Evolutionary conservation across 306 rosid genomes (phyloP), one percentile per base, ranked within the genome.

Genomic region (Potentilla sterilis): DNA sequence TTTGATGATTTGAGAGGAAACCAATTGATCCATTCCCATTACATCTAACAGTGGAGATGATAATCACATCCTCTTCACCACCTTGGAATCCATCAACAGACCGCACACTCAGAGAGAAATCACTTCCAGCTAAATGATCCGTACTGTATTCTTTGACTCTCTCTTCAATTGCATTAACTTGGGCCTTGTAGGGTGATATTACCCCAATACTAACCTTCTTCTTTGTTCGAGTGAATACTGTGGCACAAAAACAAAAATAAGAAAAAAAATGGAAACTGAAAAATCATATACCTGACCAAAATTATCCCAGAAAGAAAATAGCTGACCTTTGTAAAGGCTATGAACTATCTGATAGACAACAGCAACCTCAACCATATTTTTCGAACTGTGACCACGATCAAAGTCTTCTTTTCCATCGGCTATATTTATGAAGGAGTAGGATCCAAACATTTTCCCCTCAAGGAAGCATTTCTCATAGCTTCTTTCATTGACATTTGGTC

Each of bases 1-100:
- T 83, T 65, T 85, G 88, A 16, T 65, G 58, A 32, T 79, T 85
- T 3, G 86, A 84, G 52, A 88, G 88, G 75, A 86, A 88, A 15
- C 96, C 89, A 1, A 90, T 70, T 13, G 65, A 46, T 55, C 89
- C 92, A 34, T 44, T 54, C 9, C 15, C 51, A 51, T 84, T 81
- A 67, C 78, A 44, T 72, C 87, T 48, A 3, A 84, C 85, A 9
- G 87, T 84, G 0, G 85, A 81, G 44, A 84, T 81, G 37, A 84
- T 74, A 34, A 88, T 88, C 9, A 90, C 84, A 65, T 90, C 96
- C 49, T 88, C 86, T 42, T 90, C 96, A 2, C 89, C 89, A 0
- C 92, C 92, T 88, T 90, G 96, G 77, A 90, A 88, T 1, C 90
- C 92, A 71, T 88, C 96, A 12, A 90, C 79, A 3, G 92, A 77